A percentile compares a stretch with the other conserved stretches of the same genome.
Evolutionary conservation across 2,329 filamentous ascomycete species (phyloP).

Genomic region (Aspergillus cejpii): DNA sequence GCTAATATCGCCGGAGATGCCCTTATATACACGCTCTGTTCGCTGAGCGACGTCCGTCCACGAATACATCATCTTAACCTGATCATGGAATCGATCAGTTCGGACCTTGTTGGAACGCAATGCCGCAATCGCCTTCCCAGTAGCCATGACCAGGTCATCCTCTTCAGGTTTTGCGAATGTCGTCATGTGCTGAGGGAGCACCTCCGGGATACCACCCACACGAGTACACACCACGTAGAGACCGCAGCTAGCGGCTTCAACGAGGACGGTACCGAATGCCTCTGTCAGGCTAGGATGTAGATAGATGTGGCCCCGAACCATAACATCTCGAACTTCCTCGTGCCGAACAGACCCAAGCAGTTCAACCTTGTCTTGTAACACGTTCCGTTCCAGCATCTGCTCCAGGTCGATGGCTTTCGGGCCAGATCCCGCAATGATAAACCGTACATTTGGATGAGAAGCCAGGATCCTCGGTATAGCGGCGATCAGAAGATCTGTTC

Average conservation of each 20-base stretch:
- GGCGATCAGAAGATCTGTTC: conserved; percentile 92
- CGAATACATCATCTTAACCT: conserved; percentile 97
- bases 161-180: conserved; percentile 95
- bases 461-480: conserved; percentile 89
- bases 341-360: conserved; percentile 88
- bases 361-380: conserved; percentile 86
- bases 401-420: conserved; percentile 97
- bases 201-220: conserved; percentile 94
- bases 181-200: conserved; percentile 93
- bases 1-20: conserved; percentile 77
- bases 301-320: conserved; percentile 95
- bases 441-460: conserved; percentile 84
- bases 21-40: conserved; percentile 91
- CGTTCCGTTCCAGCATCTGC: conserved; percentile 94
- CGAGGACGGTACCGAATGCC: conserved; percentile 95
- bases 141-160: conserved; percentile 85
- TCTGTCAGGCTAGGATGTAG: conserved; percentile 92
- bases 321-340: conserved; percentile 94
- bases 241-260: conserved; percentile 92
- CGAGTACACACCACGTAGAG: conserved; percentile 95
- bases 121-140: conserved; percentile 78
- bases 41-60: conserved; percentile 93
- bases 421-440: conserved; percentile 91
- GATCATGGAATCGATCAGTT: conserved; percentile 90
- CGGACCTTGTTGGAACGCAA: conserved; percentile 79